A percentile compares a stretch with the other conserved stretches of the same genome.
Conservation (phyloP, 495 filamentous ascomycete species). For the Tuber calosporum region DNA sequence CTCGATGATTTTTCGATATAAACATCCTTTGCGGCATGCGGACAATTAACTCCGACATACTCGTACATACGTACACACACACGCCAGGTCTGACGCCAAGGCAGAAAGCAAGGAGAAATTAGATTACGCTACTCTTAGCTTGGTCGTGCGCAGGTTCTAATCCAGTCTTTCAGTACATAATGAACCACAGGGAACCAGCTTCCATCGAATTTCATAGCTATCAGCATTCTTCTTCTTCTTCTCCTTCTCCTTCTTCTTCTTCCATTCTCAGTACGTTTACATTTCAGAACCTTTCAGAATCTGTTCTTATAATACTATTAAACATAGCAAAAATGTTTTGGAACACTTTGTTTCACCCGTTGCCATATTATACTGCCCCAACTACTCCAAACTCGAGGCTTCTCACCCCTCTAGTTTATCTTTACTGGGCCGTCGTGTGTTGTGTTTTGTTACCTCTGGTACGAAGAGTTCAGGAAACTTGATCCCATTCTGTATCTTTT, state of each 20-base stretch:
- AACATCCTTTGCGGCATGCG: constrained; percentile 33
- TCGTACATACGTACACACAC: constrained; percentile 38
- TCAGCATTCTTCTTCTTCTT: constrained; percentile 20
- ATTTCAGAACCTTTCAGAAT: constrained; percentile 27
- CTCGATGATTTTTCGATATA: constrained; percentile 32
- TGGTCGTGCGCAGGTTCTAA: constrained; percentile 13
- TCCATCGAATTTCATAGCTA: constrained; percentile 32
- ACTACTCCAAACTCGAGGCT: constrained; percentile 27
- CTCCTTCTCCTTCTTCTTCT: constrained; percentile 13
- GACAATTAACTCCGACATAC: constrained; percentile 21
- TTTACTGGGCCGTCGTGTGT: constrained; percentile 21
- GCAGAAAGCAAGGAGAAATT: constrained; percentile 25
- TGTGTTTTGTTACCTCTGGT: constrained; percentile 32
- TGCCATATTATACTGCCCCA: constrained; percentile 25
- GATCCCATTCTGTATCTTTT: constrained; percentile 9
- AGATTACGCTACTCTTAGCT: constrained; percentile 20
- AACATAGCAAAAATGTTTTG: constrained; percentile 30
- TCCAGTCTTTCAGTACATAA: constrained; percentile 17
- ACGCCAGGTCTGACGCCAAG: constrained; percentile 20
- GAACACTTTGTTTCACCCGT: constrained; percentile 31
- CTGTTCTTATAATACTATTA: constrained; percentile 37
- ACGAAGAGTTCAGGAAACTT: constrained; percentile 30
- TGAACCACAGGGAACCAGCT: constrained; percentile 21
- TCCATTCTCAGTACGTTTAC: constrained; percentile 16
- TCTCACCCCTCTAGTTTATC: constrained; percentile 24